Conservation (phyloP, 2,329 filamentous ascomycete genomes). For the Cordyceps cateniannulata region DNA sequence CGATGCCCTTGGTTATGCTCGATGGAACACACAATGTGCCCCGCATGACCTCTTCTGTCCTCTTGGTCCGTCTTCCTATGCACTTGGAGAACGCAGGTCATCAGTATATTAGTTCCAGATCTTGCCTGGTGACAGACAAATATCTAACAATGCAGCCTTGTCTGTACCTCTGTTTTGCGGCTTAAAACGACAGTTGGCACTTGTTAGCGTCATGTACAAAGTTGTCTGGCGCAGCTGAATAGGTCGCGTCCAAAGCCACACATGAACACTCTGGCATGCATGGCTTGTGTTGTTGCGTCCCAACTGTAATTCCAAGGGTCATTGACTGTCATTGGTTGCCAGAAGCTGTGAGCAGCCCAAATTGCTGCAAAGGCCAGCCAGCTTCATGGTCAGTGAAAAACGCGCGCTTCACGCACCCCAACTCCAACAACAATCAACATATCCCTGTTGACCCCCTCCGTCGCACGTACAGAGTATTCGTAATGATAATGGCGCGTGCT, state of each 20-base stretch:
- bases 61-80: background rate
- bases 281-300: background rate
- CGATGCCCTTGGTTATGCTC: background rate
- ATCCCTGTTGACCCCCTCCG: background rate
- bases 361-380: background rate
- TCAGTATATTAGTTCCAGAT: background rate
- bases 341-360: background rate
- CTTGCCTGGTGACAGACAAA: background rate
- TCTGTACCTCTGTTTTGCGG: background rate
- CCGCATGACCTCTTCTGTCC: background rate
- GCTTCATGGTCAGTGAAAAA: background rate
- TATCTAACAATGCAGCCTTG: slow-evolving; percentile 1
- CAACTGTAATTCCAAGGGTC: background rate
- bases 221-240: background rate
- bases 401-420: background rate
- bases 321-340: background rate
- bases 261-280: background rate
- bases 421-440: background rate
- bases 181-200: background rate
- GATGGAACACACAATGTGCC: background rate
- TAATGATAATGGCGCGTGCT: background rate
- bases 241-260: background rate
- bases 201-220: background rate
- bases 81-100: background rate
- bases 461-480: background rate